These are phyloP conservation scores for Trichoderma hamatum DNA, from an alignment of 2,329 filamentous ascomycete species.

Conservation along the genomic window DNA sequence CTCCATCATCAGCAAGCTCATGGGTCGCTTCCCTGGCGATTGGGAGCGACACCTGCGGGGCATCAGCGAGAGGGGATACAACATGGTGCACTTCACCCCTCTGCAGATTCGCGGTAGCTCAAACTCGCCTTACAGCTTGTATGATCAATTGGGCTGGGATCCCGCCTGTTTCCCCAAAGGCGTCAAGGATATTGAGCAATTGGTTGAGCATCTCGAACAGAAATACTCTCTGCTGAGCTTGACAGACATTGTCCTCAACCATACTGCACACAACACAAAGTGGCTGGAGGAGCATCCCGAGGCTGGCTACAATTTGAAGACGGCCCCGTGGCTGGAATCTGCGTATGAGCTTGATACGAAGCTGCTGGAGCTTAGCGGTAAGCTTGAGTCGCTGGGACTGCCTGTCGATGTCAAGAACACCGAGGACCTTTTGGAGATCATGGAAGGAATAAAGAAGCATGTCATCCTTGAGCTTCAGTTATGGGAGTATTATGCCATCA, in stretches of 20 bases:
- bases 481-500: constrained; percentile 91
- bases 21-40: constrained; percentile 87
- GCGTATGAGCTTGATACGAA: constrained; percentile 64
- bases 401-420: constrained; percentile 71
- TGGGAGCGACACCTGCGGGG: constrained; percentile 89
- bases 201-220: constrained; percentile 81
- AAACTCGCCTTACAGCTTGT: constrained; percentile 97
- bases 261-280: constrained; percentile 92
- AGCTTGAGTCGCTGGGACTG: constrained; percentile 70
- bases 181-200: constrained; percentile 74
- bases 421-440: constrained; percentile 77
- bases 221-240: constrained; percentile 83
- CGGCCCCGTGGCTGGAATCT: constrained; percentile 76
- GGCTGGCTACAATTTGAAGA: constrained; percentile 90
- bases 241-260: constrained; percentile 97
- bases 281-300: constrained; percentile 96
- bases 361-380: constrained; percentile 74
- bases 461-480: constrained; percentile 77
- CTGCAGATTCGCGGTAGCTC: constrained; percentile 85
- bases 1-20: constrained; percentile 95
- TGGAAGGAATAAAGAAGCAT: constrained; percentile 80
- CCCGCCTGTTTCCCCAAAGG: constrained; percentile 79
- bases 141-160: constrained; percentile 89
- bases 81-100: constrained; percentile 98
- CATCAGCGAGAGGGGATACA: constrained; percentile 90